Conservation (phyloP, 768 basidiomycete species). For the Lactarius hengduanensis region DNA sequence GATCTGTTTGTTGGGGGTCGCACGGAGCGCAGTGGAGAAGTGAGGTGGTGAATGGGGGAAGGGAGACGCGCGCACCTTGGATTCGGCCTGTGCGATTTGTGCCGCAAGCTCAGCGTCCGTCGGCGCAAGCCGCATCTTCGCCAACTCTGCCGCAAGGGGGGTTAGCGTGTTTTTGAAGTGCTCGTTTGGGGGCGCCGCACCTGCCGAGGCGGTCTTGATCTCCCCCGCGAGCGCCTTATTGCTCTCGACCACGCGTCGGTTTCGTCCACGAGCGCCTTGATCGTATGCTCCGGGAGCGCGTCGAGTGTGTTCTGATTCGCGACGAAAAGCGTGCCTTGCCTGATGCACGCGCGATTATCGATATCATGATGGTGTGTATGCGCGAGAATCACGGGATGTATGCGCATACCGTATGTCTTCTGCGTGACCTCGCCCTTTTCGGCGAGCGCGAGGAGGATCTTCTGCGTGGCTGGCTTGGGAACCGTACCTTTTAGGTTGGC, state of each 20-base stretch:
- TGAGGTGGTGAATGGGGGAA: slow-evolving; percentile 21
- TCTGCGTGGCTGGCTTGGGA: slow-evolving; percentile 80
- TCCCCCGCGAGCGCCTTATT: slow-evolving; percentile 53
- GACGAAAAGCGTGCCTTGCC: slow-evolving; percentile 87
- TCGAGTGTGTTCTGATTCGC: slow-evolving; percentile 75
- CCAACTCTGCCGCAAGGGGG: slow-evolving; percentile 50
- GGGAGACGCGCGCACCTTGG: slow-evolving; percentile 46
- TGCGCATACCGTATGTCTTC: slow-evolving; percentile 71
- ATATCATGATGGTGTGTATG: slow-evolving; percentile 2
- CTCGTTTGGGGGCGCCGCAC: slow-evolving; percentile 35
- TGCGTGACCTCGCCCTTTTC: slow-evolving; percentile 81
- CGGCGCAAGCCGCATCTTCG: slow-evolving; percentile 59
- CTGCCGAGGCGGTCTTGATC: slow-evolving; percentile 48
- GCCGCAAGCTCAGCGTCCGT: slow-evolving; percentile 64
- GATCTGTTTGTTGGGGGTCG: slow-evolving; percentile 41
- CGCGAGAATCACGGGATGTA: not conserved
- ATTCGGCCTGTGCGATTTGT: slow-evolving; percentile 50
- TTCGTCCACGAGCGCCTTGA: slow-evolving; percentile 60
- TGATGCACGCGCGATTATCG: slow-evolving; percentile 33
- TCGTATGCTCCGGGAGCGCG: slow-evolving; percentile 58
- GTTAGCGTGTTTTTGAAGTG: slow-evolving; percentile 26
- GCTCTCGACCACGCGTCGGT: slow-evolving; percentile 55
- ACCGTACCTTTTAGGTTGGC: slow-evolving; percentile 90
- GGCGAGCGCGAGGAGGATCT: slow-evolving; percentile 77
- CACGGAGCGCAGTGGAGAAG: not conserved